Percentiles rank a stretch among this genome's conserved stretches.
Conservation (phyloP, 306 rosid species). For the Albizia julibrissin region DNA sequence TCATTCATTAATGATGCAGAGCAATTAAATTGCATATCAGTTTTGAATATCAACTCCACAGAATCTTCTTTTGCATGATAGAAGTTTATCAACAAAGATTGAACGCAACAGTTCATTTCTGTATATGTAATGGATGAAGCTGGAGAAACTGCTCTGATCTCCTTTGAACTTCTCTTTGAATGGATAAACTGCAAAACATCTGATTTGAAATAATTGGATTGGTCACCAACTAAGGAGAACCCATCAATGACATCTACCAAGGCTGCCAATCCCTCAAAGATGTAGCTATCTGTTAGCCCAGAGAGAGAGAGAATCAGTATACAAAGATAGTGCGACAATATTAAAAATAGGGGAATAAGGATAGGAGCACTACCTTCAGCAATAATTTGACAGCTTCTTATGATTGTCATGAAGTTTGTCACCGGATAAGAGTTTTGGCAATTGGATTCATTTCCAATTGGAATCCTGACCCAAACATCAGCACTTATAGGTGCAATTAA, state of each 20-base stretch:
- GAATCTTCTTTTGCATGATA: constrained; percentile 41
- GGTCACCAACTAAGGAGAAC: constrained; percentile 56
- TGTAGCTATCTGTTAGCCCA: constrained; percentile 50
- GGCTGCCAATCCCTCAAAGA: constrained; percentile 67
- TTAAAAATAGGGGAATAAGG: constrained; percentile 9
- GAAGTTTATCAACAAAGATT: constrained; percentile 56
- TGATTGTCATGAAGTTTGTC: constrained; percentile 56
- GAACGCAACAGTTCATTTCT: constrained; percentile 59
- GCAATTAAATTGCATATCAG: constrained; percentile 55
- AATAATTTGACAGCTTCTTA: constrained; percentile 64
- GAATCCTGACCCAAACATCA: constrained; percentile 87
- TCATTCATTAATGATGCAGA: constrained; percentile 67
- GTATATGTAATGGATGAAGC: constrained; percentile 42
- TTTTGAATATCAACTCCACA: constrained; percentile 50
- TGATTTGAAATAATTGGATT: constrained; percentile 67
- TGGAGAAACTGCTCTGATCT: constrained; percentile 38
- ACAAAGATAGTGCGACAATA: constrained; percentile 28
- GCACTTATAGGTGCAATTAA: constrained; percentile 68
- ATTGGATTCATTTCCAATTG: constrained; percentile 46
- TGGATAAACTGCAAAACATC: constrained; percentile 78
- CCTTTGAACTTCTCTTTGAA: constrained; percentile 51
- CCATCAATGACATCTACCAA: constrained; percentile 55
- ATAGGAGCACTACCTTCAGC: constrained; percentile 59
- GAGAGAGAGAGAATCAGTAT: background rate
- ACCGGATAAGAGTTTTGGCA: constrained; percentile 39